Evolutionary conservation across 805 yeast genomes (phyloP).

Genomic region (Debaryomyces hansenii): DNA sequence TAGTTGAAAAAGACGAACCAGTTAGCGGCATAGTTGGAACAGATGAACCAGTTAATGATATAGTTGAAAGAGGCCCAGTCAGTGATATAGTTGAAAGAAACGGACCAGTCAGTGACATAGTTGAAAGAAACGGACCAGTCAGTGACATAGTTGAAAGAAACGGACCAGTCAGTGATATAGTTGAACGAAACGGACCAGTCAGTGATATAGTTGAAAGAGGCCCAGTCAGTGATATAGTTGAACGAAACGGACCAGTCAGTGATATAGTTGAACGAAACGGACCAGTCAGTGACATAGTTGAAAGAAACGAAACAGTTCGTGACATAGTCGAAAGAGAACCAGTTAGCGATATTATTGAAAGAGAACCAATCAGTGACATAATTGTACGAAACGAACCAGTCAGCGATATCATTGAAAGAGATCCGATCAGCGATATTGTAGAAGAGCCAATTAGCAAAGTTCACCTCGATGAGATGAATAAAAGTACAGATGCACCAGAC

Average conservation of each 20-base stretch:
- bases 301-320: neutral
- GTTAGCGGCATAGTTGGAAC: neutral
- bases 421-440: neutral
- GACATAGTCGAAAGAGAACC: conserved; percentile 12
- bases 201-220: conserved; percentile 6
- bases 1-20: conserved; percentile 9
- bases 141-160: too few relatives aligned
- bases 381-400: conserved; percentile 6
- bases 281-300: neutral
- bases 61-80: conserved; percentile 4
- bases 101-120: conserved; percentile 2
- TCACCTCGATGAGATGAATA: too few relatives aligned
- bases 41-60: neutral
- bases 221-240: conserved; percentile 1
- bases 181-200: conserved; percentile 9
- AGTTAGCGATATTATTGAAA: conserved; percentile 1
- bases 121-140: conserved; percentile 2
- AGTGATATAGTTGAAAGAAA: conserved; percentile 6
- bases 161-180: conserved; percentile 6
- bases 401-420: conserved; percentile 4
- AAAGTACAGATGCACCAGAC: neutral
- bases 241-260: conserved; percentile 5
- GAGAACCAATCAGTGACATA: conserved; percentile 3
- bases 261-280: conserved; percentile 5
- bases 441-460: too few relatives aligned